Evolutionary conservation across 73 alveolate genomes (phyloP), one percentile per base, ranked within the genome.

Genomic region (Diophrys sp.): DNA sequence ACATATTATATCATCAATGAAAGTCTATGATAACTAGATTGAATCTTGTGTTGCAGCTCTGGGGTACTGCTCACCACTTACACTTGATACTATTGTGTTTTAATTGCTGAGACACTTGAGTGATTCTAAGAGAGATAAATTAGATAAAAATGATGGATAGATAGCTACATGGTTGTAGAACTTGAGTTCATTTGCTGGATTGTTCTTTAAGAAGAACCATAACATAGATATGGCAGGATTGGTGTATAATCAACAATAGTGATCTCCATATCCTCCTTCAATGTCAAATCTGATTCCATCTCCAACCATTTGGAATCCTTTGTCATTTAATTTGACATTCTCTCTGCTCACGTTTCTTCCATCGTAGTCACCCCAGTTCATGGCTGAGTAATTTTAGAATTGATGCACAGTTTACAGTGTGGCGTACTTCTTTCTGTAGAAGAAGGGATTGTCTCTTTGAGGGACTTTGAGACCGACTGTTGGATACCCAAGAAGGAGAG

Each of bases 391-490:
- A 33, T 29, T 18, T 70, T 81, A 29, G 75, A 73, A 30, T 73
- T 81, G 72, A n/a, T 81, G 78, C 1, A 81, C 25, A 1, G 89
- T 73, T n/a, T 75, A 29, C 2, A 83, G 79, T n/a, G 82, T 73
- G 29, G 66, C 89, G 34, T 73, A 81, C 53, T 81, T 81, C 89
- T 81, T 81, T 73, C 89, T 81, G 74, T 31, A 81, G 73, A 73
- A 81, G 78, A 81, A 55, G 28, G 89, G 89, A 73, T 81, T 81
- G 73, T 81, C 89, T 56, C 71, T 81, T 56, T 81, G 72, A 29
- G 89, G 89, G 77, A 81, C 73, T 53, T 81, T 81, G 29, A 81
- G 83, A 72, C 89, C 89, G 32, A 73, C 67, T 29, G 62, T 81
- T 25, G 89, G 89, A 73, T 73, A 73, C 1, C 77, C 79, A 31